Conservation (phyloP, 768 basidiomycete species). For the Collybia mongolica region DNA sequence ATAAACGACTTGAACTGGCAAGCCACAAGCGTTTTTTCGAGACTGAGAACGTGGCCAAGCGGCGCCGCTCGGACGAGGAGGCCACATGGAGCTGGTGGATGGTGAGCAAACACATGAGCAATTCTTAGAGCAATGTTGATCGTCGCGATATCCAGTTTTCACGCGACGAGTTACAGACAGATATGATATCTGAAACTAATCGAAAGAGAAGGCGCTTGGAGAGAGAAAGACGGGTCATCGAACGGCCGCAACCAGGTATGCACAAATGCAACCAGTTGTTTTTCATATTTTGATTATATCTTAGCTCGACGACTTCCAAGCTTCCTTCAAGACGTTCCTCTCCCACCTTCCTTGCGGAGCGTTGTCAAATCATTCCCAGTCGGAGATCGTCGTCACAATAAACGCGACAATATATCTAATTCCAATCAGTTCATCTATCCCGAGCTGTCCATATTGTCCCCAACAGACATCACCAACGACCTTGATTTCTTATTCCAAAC, state of each 20-base stretch:
- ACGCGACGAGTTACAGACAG: slow-evolving; percentile 77
- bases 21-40: slow-evolving; percentile 72
- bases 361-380: slow-evolving; percentile 62
- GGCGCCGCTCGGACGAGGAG: slow-evolving; percentile 67
- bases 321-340: slow-evolving; percentile 47
- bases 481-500: slow-evolving; percentile 54
- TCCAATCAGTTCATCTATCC: slow-evolving; percentile 34
- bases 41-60: slow-evolving; percentile 56
- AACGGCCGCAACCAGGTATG: slow-evolving; percentile 72
- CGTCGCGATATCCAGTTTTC: slow-evolving; percentile 47
- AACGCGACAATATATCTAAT: slow-evolving; percentile 20
- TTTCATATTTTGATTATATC: background rate
- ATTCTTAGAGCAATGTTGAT: background rate
- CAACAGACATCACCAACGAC: slow-evolving; percentile 49
- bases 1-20: slow-evolving; percentile 81
- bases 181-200: slow-evolving; percentile 89
- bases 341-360: slow-evolving; percentile 64
- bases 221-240: slow-evolving; percentile 76
- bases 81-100: slow-evolving; percentile 92
- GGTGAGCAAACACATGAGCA: slow-evolving; percentile 34
- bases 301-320: slow-evolving; percentile 64
- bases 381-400: slow-evolving; percentile 26
- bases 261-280: background rate
- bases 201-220: slow-evolving; percentile 83
- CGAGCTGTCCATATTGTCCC: slow-evolving; percentile 45